phyloP scores from a whole-genome alignment of 2,329 filamentous ascomycete genomes.

The Cladosporium sphaerospermum region DNA sequence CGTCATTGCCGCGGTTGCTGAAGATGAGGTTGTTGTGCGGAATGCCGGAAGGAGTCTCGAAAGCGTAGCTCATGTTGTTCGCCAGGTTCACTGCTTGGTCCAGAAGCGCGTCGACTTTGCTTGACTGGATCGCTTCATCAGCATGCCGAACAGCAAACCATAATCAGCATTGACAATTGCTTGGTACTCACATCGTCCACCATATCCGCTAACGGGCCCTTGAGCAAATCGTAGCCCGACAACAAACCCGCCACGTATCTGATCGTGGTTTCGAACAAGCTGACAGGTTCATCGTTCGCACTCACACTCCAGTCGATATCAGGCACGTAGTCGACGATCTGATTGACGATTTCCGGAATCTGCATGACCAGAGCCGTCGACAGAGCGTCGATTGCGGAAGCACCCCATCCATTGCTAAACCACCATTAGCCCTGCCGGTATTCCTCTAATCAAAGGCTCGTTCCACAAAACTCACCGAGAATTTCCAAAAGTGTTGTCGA shows the following conservation, averaged over 20 bases:
- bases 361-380: slow-evolving; percentile 75
- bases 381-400: slow-evolving; percentile 73
- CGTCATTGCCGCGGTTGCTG: slow-evolving; percentile 41
- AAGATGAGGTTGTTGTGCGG: slow-evolving; percentile 65
- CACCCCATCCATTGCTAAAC: slow-evolving; percentile 73
- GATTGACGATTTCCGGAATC: slow-evolving; percentile 58
- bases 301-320: slow-evolving; percentile 63
- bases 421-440: too few species aligned
- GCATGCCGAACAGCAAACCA: neutral
- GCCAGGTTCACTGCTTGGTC: slow-evolving; percentile 63
- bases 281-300: slow-evolving; percentile 48
- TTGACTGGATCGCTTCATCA: slow-evolving; percentile 11
- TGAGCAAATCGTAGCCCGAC: slow-evolving; percentile 68
- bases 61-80: slow-evolving; percentile 68
- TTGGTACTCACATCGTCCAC: slow-evolving; percentile 17
- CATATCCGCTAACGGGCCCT: slow-evolving; percentile 54
- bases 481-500: slow-evolving; percentile 59
- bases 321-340: slow-evolving; percentile 65
- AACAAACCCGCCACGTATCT: slow-evolving; percentile 77
- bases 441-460: slow-evolving; percentile 14
- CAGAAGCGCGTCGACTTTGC: slow-evolving; percentile 55
- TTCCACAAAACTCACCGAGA: slow-evolving; percentile 52
- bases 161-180: neutral
- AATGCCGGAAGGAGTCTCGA: slow-evolving; percentile 68
- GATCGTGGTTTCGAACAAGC: slow-evolving; percentile 85